Conservation (phyloP, 1,284 basidiomycete genomes). For the Boletus subluridellus region DNA sequence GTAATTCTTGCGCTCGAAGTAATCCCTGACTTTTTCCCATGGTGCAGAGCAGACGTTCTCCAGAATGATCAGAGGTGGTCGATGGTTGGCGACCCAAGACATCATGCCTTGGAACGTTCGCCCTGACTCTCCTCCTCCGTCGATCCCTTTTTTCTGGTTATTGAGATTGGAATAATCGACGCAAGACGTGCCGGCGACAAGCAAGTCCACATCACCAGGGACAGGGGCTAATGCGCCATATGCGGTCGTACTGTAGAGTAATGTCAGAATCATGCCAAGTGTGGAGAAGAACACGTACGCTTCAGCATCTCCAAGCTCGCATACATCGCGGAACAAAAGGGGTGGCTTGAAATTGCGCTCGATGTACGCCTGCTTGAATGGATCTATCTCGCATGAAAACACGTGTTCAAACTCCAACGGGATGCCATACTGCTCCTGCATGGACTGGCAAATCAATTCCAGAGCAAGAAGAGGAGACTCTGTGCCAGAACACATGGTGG, state of each 20-base stretch:
- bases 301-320: constrained; percentile 76
- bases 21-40: constrained; percentile 74
- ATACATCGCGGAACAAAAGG: constrained; percentile 90
- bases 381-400: constrained; percentile 97
- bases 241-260: constrained; percentile 68
- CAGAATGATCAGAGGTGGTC: constrained; percentile 86
- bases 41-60: constrained; percentile 94
- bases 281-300: constrained; percentile 47
- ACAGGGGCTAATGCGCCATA: constrained; percentile 86
- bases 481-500: constrained; percentile 97
- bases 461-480: constrained; percentile 92
- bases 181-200: constrained; percentile 92
- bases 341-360: constrained; percentile 94
- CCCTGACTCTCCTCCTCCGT: constrained; percentile 87
- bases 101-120: constrained; percentile 90
- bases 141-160: constrained; percentile 87
- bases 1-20: constrained; percentile 77
- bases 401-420: constrained; percentile 83
- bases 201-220: constrained; percentile 86
- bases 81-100: constrained; percentile 84
- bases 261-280: constrained; percentile 11
- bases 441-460: constrained; percentile 74
- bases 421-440: constrained; percentile 66
- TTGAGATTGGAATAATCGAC: constrained; percentile 96
- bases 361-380: constrained; percentile 98